These are phyloP conservation scores for Allium cepa DNA, from an alignment of 106 monocot species.

Conservation along the genomic window DNA sequence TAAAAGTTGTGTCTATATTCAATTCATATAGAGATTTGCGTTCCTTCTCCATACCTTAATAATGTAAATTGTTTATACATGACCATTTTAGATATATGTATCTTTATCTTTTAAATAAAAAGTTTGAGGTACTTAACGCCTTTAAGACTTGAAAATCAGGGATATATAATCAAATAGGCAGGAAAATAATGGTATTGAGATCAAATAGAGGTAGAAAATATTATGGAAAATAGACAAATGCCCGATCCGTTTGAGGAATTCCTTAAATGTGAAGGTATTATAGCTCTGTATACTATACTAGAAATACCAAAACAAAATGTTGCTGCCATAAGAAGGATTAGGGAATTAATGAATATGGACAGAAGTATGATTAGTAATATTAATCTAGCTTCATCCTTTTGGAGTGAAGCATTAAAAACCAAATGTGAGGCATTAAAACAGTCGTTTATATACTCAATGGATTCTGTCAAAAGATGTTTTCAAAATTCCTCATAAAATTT, in stretches of 20 bases:
- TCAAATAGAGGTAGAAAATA: slow-evolving; percentile 1
- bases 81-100: slow-evolving; percentile 7
- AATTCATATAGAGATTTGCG: slow-evolving; percentile 1
- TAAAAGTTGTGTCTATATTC: not conserved
- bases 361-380: not conserved
- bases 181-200: slow-evolving; percentile 1
- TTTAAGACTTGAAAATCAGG: slow-evolving; percentile 1
- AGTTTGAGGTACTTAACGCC: not conserved
- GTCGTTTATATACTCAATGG: not conserved
- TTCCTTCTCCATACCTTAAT: not conserved
- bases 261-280: not conserved
- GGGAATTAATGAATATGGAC: not conserved
- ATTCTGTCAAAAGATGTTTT: not conserved
- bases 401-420: slow-evolving; percentile 3
- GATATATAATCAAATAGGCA: slow-evolving; percentile 5
- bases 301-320: not conserved
- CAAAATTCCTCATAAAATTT: not conserved
- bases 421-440: too few relatives aligned
- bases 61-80: slow-evolving; percentile 3
- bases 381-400: not conserved
- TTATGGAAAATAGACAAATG: not conserved
- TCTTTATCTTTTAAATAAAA: slow-evolving; percentile 2
- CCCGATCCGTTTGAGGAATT: not conserved
- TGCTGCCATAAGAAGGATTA: not conserved
- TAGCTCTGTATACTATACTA: not conserved